Percentiles rank a stretch among this genome's conserved stretches.
Evolutionary conservation across 2,329 filamentous ascomycete genomes (phyloP).

Genomic region (Beauveria asiatica): DNA sequence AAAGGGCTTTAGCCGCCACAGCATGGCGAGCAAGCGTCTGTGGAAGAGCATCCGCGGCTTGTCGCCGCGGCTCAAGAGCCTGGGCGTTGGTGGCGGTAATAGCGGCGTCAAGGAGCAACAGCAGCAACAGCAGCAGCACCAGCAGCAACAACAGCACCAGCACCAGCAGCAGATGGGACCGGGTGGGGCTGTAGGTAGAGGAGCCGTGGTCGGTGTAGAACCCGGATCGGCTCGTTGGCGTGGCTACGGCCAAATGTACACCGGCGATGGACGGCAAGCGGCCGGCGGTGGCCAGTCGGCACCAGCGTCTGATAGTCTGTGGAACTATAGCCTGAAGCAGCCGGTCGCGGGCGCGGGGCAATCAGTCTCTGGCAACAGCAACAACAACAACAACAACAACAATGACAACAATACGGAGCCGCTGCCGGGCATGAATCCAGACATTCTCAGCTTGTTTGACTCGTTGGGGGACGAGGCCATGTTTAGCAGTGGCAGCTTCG

Average conservation of each 20-base stretch:
- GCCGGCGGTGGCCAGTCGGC: neutral
- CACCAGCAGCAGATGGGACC: no score
- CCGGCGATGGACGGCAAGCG: neutral
- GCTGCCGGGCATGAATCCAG: slow-evolving; percentile 23
- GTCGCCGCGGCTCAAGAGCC: slow-evolving; percentile 22
- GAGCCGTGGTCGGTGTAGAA: neutral
- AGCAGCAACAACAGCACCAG: neutral
- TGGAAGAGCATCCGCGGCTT: slow-evolving; percentile 29
- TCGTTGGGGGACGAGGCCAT: slow-evolving; percentile 24
- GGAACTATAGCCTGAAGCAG: neutral
- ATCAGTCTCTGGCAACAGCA: neutral
- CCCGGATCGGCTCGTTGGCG: neutral
- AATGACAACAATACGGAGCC: neutral
- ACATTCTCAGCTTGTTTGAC: slow-evolving; percentile 28
- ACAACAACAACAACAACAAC: neutral
- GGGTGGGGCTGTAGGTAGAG: no score
- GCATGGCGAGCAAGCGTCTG: slow-evolving; percentile 23
- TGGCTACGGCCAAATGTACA: neutral
- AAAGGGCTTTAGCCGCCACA: slow-evolving; percentile 24
- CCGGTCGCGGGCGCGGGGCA: neutral
- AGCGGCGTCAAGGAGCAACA: neutral
- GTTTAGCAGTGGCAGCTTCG: slow-evolving; percentile 13
- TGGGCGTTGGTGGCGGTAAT: slow-evolving; percentile 15
- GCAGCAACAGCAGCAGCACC: neutral
- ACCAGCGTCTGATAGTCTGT: neutral